Evolutionary conservation across 352 stramenopile genomes (phyloP).

Genomic region (Pythium aristosporum): DNA sequence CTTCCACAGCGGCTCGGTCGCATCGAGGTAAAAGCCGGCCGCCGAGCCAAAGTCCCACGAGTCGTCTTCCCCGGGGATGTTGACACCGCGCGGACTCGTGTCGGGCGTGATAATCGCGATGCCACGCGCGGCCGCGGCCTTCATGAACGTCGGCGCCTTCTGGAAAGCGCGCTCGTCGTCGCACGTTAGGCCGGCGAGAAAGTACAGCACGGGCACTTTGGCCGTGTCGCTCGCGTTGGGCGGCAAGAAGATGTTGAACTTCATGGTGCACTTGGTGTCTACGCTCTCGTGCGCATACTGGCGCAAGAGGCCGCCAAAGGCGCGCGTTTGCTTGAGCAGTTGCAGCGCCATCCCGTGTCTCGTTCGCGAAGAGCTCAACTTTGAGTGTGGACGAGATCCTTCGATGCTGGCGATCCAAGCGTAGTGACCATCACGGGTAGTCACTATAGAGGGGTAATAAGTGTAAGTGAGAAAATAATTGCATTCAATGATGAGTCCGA

Average conservation of each 20-base stretch:
- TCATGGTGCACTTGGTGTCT: conserved; percentile 87
- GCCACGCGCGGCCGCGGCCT: conserved; percentile 84
- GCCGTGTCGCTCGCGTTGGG: conserved; percentile 49
- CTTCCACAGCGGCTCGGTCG: conserved; percentile 91
- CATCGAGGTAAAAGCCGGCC: conserved; percentile 98
- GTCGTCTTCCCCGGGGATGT: conserved; percentile 93
- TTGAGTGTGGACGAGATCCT: neutral
- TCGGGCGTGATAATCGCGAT: conserved; percentile 96
- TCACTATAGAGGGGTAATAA: neutral
- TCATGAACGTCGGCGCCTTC: conserved; percentile 92
- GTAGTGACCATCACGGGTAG: neutral
- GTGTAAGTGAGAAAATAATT: neutral
- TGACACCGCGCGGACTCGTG: conserved; percentile 92
- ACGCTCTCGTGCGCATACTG: conserved; percentile 84
- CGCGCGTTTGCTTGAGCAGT: conserved; percentile 74
- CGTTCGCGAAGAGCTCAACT: neutral
- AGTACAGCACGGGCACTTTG: conserved; percentile 92
- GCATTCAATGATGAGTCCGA: neutral
- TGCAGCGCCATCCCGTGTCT: conserved; percentile 39
- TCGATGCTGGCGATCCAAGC: conserved; percentile 10
- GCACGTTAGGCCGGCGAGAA: conserved; percentile 96
- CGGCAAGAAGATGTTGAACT: conserved; percentile 90
- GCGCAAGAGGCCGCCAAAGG: conserved; percentile 78
- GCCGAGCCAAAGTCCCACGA: conserved; percentile 96
- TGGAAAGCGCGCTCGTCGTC: conserved; percentile 95